phyloP scores from a whole-genome alignment of 257 asterid species.

The Solanum megistacrolobum region DNA sequence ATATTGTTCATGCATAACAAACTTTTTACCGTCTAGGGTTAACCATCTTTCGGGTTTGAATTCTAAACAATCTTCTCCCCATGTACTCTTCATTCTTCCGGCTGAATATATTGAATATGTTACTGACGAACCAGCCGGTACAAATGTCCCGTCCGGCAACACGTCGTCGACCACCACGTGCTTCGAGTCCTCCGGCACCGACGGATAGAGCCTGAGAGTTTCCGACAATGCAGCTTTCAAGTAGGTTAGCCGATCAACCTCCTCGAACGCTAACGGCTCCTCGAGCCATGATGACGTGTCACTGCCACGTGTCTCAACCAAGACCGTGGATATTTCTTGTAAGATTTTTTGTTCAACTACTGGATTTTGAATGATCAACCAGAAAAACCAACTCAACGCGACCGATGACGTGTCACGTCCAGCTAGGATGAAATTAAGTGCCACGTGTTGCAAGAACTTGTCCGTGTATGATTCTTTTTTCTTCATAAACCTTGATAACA shows the following conservation, averaged over 20 bases:
- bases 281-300: constrained; percentile 37
- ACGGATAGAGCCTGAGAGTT: constrained; percentile 74
- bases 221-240: constrained; percentile 75
- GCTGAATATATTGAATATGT: constrained; percentile 89
- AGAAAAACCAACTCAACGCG: constrained; percentile 91
- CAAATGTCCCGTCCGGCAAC: constrained; percentile 77
- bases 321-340: constrained; percentile 44
- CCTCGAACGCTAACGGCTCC: constrained; percentile 59
- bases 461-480: constrained; percentile 70
- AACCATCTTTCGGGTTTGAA: constrained; percentile 86
- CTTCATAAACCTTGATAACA: constrained; percentile 83
- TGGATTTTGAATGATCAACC: constrained; percentile 65
- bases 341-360: constrained; percentile 46
- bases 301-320: constrained; percentile 60
- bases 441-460: constrained; percentile 67
- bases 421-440: constrained; percentile 89
- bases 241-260: constrained; percentile 61
- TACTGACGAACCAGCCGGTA: constrained; percentile 77
- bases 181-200: constrained; percentile 90
- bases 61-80: constrained; percentile 86
- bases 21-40: constrained; percentile 24
- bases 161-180: constrained; percentile 71
- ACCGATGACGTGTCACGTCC: constrained; percentile 95
- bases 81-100: constrained; percentile 66
- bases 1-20: constrained; percentile 60